A percentile compares a stretch with the other conserved stretches of the same genome.
Evolutionary conservation across 1,139 yeast genomes (phyloP).

Genomic region (Petasospora fabianii): DNA sequence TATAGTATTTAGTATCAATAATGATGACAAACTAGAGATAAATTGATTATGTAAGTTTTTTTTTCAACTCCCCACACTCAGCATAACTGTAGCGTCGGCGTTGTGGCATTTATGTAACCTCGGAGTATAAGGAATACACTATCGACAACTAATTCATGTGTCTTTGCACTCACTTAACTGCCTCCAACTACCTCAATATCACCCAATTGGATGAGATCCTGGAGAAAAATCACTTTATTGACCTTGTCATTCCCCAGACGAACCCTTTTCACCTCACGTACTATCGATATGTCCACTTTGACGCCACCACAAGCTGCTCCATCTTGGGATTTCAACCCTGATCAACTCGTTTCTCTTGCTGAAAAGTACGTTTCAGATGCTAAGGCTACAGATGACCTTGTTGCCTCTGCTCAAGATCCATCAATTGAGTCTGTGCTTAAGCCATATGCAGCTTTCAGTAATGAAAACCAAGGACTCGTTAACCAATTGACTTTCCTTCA

Average conservation of each 20-base stretch:
- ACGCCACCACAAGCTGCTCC: slow-evolving; percentile 49
- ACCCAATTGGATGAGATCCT: not conserved
- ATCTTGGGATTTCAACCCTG: slow-evolving; percentile 58
- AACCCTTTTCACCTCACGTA: not conserved
- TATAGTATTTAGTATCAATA: too few species aligned
- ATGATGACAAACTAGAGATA: too few species aligned
- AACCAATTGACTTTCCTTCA: slow-evolving; percentile 61
- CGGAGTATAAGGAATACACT: too few species aligned
- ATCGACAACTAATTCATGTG: too few species aligned
- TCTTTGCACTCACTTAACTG: too few species aligned
- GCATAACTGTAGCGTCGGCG: too few species aligned
- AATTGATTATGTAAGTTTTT: too few species aligned
- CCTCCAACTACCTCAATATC: not conserved
- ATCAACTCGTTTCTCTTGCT: slow-evolving; percentile 42
- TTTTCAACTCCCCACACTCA: too few species aligned
- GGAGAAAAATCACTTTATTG: not conserved
- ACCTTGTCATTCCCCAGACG: not conserved
- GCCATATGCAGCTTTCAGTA: slow-evolving; percentile 49
- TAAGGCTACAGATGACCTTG: slow-evolving; percentile 46
- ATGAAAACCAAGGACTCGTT: slow-evolving; percentile 40
- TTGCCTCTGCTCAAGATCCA: slow-evolving; percentile 49
- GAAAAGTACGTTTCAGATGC: slow-evolving; percentile 43
- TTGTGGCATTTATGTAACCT: too few species aligned
- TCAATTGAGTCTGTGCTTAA: slow-evolving; percentile 52
- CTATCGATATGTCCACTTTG: slow-evolving; percentile 7